Evolutionary conservation across 1,284 basidiomycete genomes (phyloP).

Genomic region (Sanghuangporus weigelae): DNA sequence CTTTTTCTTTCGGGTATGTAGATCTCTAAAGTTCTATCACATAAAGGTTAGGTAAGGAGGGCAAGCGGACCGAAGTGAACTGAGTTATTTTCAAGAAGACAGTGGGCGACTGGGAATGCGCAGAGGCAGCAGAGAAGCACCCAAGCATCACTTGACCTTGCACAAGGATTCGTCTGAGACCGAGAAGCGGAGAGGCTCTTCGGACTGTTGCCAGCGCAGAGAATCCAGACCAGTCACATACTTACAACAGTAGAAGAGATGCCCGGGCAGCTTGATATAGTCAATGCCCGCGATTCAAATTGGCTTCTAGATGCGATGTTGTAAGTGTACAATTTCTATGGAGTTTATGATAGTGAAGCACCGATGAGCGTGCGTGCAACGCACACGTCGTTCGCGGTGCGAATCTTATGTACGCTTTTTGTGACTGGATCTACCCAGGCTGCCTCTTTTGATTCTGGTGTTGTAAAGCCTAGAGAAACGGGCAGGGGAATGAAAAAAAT

Average conservation of each 20-base stretch:
- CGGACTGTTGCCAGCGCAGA: neutral
- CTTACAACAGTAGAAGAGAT: neutral
- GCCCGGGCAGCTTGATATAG: too few relatives aligned
- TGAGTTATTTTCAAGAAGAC: too few relatives aligned
- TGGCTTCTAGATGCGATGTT: too few relatives aligned
- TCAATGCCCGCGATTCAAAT: too few relatives aligned
- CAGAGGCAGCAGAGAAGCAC: too few relatives aligned
- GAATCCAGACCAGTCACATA: neutral
- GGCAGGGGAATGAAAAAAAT: neutral
- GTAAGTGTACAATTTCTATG: neutral
- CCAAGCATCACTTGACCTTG: neutral
- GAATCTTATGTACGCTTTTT: conserved; percentile 77
- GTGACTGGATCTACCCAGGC: conserved; percentile 88
- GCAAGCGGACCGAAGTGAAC: too few relatives aligned
- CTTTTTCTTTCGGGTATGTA: too few relatives aligned
- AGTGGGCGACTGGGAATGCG: too few relatives aligned
- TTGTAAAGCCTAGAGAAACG: conserved; percentile 69
- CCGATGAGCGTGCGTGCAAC: conserved; percentile 78
- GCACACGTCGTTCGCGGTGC: conserved; percentile 81
- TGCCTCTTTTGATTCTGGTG: conserved; percentile 80
- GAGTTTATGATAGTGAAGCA: conserved; percentile 64
- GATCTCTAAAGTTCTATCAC: too few relatives aligned
- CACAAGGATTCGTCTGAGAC: neutral
- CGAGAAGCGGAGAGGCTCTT: neutral
- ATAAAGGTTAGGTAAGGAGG: too few relatives aligned